phyloP scores from a whole-genome alignment of 2,329 filamentous ascomycete species.

The Colletotrichum caudatum region DNA sequence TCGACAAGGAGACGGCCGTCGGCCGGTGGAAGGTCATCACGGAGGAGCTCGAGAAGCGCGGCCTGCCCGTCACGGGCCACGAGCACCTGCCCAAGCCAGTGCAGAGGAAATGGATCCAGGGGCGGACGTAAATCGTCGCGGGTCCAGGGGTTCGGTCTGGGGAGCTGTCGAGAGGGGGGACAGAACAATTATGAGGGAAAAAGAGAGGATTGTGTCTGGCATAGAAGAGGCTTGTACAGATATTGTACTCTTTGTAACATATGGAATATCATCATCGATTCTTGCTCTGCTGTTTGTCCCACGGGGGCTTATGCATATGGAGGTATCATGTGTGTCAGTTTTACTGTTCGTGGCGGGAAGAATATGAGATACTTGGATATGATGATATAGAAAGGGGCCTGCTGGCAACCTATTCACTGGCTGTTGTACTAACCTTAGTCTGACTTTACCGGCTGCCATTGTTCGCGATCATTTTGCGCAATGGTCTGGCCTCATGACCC shows the following conservation, averaged over 20 bases:
- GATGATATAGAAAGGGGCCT: neutral
- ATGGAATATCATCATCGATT: slow-evolving; percentile 38
- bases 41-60: slow-evolving; percentile 73
- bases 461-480: neutral
- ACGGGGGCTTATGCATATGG: neutral
- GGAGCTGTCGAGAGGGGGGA: neutral
- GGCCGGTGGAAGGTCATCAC: slow-evolving; percentile 86
- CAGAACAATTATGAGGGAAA: neutral
- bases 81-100: slow-evolving; percentile 54
- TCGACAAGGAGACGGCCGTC: slow-evolving; percentile 77
- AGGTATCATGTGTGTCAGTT: neutral
- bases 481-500: neutral
- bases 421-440: neutral
- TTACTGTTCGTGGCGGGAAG: neutral
- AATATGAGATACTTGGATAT: neutral
- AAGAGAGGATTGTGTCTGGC: slow-evolving; percentile 25
- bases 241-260: slow-evolving; percentile 44
- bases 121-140: slow-evolving; percentile 50
- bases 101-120: slow-evolving; percentile 58
- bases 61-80: slow-evolving; percentile 68
- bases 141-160: neutral
- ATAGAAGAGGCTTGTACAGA: slow-evolving; percentile 41
- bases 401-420: neutral
- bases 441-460: neutral
- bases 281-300: slow-evolving; percentile 11